Conservation (phyloP, 2,329 filamentous ascomycete species). For the Fusarium chuoi region DNA sequence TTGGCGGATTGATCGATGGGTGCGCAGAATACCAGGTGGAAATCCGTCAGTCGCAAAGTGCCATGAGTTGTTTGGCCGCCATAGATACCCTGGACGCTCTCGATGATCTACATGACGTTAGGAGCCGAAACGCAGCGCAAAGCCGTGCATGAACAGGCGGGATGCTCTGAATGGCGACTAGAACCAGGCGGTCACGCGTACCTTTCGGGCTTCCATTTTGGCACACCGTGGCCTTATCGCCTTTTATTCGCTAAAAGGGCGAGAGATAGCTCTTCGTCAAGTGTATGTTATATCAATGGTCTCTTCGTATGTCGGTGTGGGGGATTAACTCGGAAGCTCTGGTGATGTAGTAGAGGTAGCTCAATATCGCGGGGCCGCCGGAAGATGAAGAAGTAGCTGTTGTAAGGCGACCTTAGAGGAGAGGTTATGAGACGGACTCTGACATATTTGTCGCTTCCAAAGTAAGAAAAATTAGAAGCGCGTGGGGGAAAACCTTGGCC, state of each 20-base stretch:
- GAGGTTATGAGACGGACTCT: slow-evolving; percentile 27
- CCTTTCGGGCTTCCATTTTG: slow-evolving; percentile 57
- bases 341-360: slow-evolving; percentile 8
- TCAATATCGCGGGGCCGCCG: slow-evolving; percentile 21
- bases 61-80: slow-evolving; percentile 67
- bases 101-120: slow-evolving; percentile 55
- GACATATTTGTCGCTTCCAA: slow-evolving; percentile 24
- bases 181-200: slow-evolving; percentile 33
- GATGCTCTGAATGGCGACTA: slow-evolving; percentile 3
- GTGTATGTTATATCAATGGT: neutral
- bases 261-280: neutral
- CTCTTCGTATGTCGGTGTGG: neutral
- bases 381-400: slow-evolving; percentile 28
- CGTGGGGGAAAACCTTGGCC: neutral
- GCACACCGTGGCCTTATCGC: neutral
- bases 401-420: slow-evolving; percentile 13
- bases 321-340: neutral
- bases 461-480: neutral
- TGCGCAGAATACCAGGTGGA: slow-evolving; percentile 67
- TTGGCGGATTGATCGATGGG: slow-evolving; percentile 49
- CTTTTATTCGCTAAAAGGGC: neutral
- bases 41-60: slow-evolving; percentile 69
- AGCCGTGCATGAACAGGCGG: neutral
- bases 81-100: slow-evolving; percentile 70
- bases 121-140: neutral